Percentiles rank a stretch among this genome's conserved stretches.
phyloP scores from a whole-genome alignment of 2,329 filamentous ascomycete genomes.

The Colletotrichum lupini region DNA sequence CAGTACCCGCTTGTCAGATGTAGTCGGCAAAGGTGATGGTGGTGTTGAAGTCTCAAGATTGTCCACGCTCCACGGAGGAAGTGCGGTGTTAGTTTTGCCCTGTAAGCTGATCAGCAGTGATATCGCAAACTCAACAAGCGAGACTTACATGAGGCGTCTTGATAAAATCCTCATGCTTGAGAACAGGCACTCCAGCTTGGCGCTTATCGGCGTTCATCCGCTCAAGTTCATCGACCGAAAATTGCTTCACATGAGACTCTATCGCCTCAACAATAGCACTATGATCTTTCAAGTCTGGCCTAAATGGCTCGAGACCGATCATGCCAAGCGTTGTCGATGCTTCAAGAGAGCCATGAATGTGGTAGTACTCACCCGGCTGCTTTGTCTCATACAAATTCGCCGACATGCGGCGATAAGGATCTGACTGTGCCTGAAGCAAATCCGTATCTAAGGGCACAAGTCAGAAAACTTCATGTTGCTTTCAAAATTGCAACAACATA shows the following conservation, averaged over 20 bases:
- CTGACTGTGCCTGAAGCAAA: conserved; percentile 75
- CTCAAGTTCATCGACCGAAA: conserved; percentile 67
- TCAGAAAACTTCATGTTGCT: neutral
- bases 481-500: neutral
- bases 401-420: conserved; percentile 76
- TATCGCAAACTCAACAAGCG: no score
- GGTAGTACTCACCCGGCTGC: conserved; percentile 74
- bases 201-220: conserved; percentile 63
- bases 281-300: conserved; percentile 71
- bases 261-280: conserved; percentile 68
- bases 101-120: conserved; percentile 46
- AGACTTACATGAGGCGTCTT: conserved; percentile 56
- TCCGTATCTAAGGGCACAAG: conserved; percentile 70
- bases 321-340: conserved; percentile 76
- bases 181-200: conserved; percentile 70
- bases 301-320: conserved; percentile 73
- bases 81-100: conserved; percentile 53
- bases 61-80: conserved; percentile 62
- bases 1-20: conserved; percentile 48
- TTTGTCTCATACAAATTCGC: conserved; percentile 79
- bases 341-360: conserved; percentile 80
- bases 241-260: conserved; percentile 66
- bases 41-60: conserved; percentile 62
- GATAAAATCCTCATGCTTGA: conserved; percentile 70
- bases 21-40: conserved; percentile 51